Base-by-base conservation (phyloP, 257 asterid species). In the Nicotiana sylvestris region DNA sequence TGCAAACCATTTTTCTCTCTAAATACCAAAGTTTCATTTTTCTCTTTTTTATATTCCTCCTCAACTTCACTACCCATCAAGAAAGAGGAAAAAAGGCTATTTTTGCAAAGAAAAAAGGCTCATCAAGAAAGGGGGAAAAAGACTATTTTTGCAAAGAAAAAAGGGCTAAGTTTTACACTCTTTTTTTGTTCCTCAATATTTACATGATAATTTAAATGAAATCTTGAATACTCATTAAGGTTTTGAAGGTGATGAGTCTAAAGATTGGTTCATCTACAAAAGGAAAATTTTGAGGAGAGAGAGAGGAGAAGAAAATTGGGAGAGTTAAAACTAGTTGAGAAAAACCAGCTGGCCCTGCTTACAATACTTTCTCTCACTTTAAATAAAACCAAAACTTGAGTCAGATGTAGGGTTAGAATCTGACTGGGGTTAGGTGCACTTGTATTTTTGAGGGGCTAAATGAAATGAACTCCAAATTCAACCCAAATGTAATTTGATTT, bases 391-490 rank as follows among this genome's bases (percentile, higher is more conserved):
- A 69, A 86, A 84, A 43, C 86, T 65, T 78, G 89, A 89, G 93
- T 85, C 69, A 66, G 83, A 74, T 77, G 21, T 70, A 70, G 86
- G 90, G 97, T 94, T 93, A 91, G 89, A 87, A 81, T 86, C 88
- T 91, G 89, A 90, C 95, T 84, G 87, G 89, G 90, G 95, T 91
- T 91, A 77, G 76, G 74, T 66, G 76, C 66, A 70, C 81, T 65
- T 66, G 66, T 61, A 77, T 18, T 17, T 32, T 60, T 69, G 12
- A 70, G 87, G 61, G 82, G 39, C 81, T 0, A 82, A 83, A 84
- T 86, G 93, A 91, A 90, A 91, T 90, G 93, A 91, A 90, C 89
- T 90, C 86, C 81, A 89, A 92, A 88, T 92, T 83, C 85, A 83
- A 70, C 37, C 82, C 81, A 89, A 90, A 91, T 89, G 91, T 86